Base-by-base conservation (phyloP, 2,329 filamentous ascomycete species). In the Penicillium expansum region DNA sequence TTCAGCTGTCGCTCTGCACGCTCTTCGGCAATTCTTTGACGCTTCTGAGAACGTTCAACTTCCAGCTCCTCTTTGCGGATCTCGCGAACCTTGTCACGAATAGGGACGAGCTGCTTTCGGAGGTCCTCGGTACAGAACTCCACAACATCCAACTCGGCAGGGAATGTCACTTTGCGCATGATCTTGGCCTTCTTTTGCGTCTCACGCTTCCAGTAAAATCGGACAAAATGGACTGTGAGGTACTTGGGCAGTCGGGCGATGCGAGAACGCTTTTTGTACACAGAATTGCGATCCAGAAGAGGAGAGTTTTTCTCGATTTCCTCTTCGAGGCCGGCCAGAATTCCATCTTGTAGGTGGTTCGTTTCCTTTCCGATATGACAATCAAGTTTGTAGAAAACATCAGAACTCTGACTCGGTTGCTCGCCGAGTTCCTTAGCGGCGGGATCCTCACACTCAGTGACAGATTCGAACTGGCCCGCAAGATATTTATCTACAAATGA, bases 111-210 rank as follows among this genome's bases (percentile, higher is more conserved):
- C 65, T 89, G 85, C 70, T 88, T 87, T 74, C 86, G 89, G 61
- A 99, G 81, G 52, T 94, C 88, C 27, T 97, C 92, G 13, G 92
- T 93, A 76, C 94, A 99, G 76, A 96, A 97, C 72, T 99, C 94
- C 22, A 96, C 87, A 38, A 91, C 86, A 69, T 99, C 94, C 33
- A 99, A 80, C 76, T 99, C 94, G 49, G 90, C 87, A 7, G 93
- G 93, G 72, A 99, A 99, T 0, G 91, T 93, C 56, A 99, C 94
- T 78, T 97, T 99, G 72, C 92, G 90, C 90, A 99, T 93, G 67
- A 99, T 99, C 83, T 99, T 99, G 64, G 93, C 92, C 82, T 99
- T 99, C 81, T 97, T 97, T 76, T 95, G 89, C 4, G 91, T 92
- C 65, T 96, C 91, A 45, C 89, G 86, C 71, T 96, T 93, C 94